These are phyloP conservation scores for Annulohypoxylon bovei DNA, from an alignment of 495 filamentous ascomycete species.

Conservation along the genomic window DNA sequence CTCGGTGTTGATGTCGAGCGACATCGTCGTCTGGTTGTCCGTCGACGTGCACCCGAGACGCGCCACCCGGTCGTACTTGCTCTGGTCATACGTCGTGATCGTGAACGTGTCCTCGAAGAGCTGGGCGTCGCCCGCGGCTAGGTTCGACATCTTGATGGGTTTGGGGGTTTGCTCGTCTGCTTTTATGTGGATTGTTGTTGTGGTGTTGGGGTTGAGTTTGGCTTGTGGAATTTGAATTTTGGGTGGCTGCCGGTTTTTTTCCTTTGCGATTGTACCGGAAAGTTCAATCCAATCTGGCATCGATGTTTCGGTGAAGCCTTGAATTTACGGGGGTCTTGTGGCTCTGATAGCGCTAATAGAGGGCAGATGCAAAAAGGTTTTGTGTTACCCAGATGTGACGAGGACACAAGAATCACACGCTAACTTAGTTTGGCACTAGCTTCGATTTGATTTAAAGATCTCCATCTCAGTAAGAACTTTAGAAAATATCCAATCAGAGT, in stretches of 20 bases:
- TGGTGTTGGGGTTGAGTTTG: background rate
- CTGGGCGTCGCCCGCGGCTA: constrained; percentile 75
- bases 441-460: background rate
- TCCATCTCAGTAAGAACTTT: background rate
- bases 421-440: background rate
- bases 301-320: constrained; percentile 36
- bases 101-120: constrained; percentile 94
- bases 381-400: background rate
- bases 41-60: constrained; percentile 77
- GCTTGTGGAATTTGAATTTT: background rate
- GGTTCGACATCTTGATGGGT: constrained; percentile 52
- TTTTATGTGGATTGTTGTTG: background rate
- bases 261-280: background rate
- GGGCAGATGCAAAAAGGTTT: background rate
- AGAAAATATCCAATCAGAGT: constrained; percentile 7
- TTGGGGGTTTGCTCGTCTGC: background rate
- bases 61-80: constrained; percentile 94
- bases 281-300: background rate
- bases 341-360: constrained; percentile 28
- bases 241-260: background rate
- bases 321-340: constrained; percentile 30
- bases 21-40: constrained; percentile 76
- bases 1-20: constrained; percentile 93
- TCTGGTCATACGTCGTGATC: constrained; percentile 76
- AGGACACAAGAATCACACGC: background rate